Evolutionary conservation across 192 early-diverging fungal species (phyloP).

Genomic region (Coemansia sp.): DNA sequence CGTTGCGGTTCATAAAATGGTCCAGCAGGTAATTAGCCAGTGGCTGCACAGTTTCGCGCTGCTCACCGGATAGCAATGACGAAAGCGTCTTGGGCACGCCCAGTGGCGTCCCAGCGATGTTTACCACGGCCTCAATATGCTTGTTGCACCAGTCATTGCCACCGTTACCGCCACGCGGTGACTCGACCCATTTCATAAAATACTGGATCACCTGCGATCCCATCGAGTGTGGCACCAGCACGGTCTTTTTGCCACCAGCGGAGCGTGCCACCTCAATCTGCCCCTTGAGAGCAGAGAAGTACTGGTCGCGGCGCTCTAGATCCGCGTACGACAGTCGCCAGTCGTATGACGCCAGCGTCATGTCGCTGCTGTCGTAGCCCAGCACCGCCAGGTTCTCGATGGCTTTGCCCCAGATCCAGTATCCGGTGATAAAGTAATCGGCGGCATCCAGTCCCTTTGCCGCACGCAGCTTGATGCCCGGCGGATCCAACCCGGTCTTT

Average conservation of each 20-base stretch:
- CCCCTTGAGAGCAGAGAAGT: slow-evolving; percentile 74
- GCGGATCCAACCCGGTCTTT: slow-evolving; percentile 81
- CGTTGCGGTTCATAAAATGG: slow-evolving; percentile 76
- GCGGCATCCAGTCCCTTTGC: slow-evolving; percentile 86
- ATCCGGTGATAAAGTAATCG: slow-evolving; percentile 87
- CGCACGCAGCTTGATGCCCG: slow-evolving; percentile 76
- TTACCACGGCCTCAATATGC: slow-evolving; percentile 77
- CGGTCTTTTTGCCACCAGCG: slow-evolving; percentile 57
- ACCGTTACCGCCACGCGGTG: slow-evolving; percentile 63
- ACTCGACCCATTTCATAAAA: slow-evolving; percentile 87
- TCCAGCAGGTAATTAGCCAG: slow-evolving; percentile 80
- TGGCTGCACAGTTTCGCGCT: slow-evolving; percentile 77
- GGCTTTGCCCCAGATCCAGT: slow-evolving; percentile 86
- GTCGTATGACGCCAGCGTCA: slow-evolving; percentile 86
- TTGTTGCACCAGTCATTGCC: slow-evolving; percentile 73
- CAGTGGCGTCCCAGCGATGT: slow-evolving; percentile 82
- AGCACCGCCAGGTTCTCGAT: slow-evolving; percentile 80
- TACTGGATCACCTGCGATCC: slow-evolving; percentile 70
- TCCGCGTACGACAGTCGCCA: slow-evolving; percentile 81
- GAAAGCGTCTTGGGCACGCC: slow-evolving; percentile 84
- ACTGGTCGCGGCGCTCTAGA: slow-evolving; percentile 78
- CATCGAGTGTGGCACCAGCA: slow-evolving; percentile 58
- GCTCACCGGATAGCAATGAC: slow-evolving; percentile 75
- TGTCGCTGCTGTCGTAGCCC: slow-evolving; percentile 86
- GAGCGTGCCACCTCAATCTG: slow-evolving; percentile 64